Base-by-base conservation (phyloP, 257 asterid species). In the Solanum clarkiae region DNA sequence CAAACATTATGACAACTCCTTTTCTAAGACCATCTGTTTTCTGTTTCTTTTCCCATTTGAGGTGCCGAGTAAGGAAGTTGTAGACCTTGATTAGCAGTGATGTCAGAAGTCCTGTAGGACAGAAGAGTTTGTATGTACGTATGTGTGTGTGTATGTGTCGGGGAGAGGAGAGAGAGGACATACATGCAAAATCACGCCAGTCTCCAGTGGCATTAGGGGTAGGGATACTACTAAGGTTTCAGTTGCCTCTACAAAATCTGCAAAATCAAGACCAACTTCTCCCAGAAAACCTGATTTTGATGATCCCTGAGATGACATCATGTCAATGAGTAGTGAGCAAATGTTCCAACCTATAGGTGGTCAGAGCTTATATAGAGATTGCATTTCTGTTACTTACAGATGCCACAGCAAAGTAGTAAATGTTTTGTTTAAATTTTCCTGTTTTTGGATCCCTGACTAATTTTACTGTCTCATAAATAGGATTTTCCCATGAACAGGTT, bases 271-370 rank as follows among this genome's bases (percentile, higher is more conserved):
- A 7, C 94, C 91, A 47, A 92, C 95, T 86, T 96, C 99, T 92
- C 99, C 98, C 57, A 96, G 89, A 88, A 95, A 91, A 68, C 98
- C 97, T 80, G 98, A 84, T 87, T 95, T 96, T 24, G 98, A 94
- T 86, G 99, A 95, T 53, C 97, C 98, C 99, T 96, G 96, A 56
- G 80, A 88, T 80, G 56, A 85, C 49, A 79, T 79, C 26, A 79
- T 53, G 83, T 53, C 26, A 14, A 29, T 17, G 66, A 53, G 65
- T 53, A 79, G 66, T 79, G 66, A 79, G 66, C 65, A 29, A 79
- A 79, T 53, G 24, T 79, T 79, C 63, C 49, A 79, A 79, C 49
- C 6, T 17, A 29, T 53, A 29, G 44, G 44, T 26, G 65, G 83
- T 53, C 29, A 79, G 83, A 29, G 69, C 63, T 53, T 42, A 72